Percentiles rank a stretch among this genome's conserved stretches.
phyloP scores from a whole-genome alignment of 2,329 filamentous ascomycete species.

The Emmonsiellopsis sp. region DNA sequence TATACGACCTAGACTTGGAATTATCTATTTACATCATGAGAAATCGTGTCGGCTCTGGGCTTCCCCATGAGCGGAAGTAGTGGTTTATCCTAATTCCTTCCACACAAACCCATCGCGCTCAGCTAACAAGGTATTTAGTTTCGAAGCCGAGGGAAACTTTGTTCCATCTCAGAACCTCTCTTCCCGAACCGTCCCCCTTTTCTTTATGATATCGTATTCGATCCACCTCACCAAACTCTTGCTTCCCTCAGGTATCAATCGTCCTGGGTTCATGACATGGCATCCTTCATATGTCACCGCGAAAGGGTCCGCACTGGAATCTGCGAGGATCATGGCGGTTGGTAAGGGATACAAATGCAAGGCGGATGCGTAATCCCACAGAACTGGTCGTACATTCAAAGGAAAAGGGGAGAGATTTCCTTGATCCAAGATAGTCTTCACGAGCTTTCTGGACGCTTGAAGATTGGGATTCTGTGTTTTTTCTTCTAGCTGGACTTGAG shows the following conservation, averaged over 20 bases:
- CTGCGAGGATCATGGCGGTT: slow-evolving; percentile 71
- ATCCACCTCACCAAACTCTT: slow-evolving; percentile 69
- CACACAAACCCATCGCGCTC: too few species aligned
- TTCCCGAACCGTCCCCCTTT: slow-evolving; percentile 53
- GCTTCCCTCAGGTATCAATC: slow-evolving; percentile 59
- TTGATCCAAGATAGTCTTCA: slow-evolving; percentile 87
- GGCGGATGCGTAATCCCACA: slow-evolving; percentile 76
- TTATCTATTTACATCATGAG: too few species aligned
- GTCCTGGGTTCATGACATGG: slow-evolving; percentile 87
- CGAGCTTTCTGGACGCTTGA: slow-evolving; percentile 59
- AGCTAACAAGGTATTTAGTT: too few species aligned
- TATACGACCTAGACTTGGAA: too few species aligned
- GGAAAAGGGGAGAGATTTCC: slow-evolving; percentile 82
- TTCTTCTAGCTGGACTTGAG: not conserved
- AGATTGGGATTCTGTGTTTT: slow-evolving; percentile 13
- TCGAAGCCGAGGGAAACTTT: not conserved
- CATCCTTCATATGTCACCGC: slow-evolving; percentile 90
- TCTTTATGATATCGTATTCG: slow-evolving; percentile 66
- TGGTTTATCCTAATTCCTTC: too few species aligned
- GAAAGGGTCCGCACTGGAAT: slow-evolving; percentile 72
- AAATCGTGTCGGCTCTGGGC: too few species aligned
- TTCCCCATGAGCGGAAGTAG: too few species aligned
- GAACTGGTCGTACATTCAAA: slow-evolving; percentile 64
- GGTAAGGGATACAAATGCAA: slow-evolving; percentile 83
- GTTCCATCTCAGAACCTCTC: slow-evolving; percentile 41